A percentile compares a stretch with the other conserved stretches of the same genome.
Conservation (phyloP, 192 early-diverging fungal genomes). For the Thoreauomyces humboldtii region DNA sequence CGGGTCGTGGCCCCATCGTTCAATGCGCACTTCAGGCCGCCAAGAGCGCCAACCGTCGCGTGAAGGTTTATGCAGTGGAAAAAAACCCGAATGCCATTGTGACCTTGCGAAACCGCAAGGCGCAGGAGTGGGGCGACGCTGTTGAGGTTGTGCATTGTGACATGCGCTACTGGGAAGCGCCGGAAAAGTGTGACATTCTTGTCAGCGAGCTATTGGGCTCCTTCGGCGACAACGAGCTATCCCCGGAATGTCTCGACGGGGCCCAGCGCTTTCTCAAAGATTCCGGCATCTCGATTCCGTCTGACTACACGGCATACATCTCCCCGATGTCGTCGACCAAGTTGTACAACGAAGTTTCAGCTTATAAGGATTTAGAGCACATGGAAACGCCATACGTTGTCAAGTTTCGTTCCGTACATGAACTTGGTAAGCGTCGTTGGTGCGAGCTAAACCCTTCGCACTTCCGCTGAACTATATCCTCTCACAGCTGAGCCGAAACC, state of each 20-base stretch:
- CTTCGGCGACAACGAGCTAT: conserved; percentile 98
- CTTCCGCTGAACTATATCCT: conserved; percentile 10
- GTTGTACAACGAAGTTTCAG: conserved; percentile 70
- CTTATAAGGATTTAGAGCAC: conserved; percentile 62
- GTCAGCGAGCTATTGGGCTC: conserved; percentile 96
- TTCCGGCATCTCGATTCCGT: conserved; percentile 89
- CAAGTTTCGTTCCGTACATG: conserved; percentile 76
- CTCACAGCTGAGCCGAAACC: conserved; percentile 66
- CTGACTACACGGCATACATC: conserved; percentile 77
- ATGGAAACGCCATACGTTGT: conserved; percentile 98
- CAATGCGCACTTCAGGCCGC: conserved; percentile 81
- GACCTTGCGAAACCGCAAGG: conserved; percentile 74
- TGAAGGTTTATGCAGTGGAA: conserved; percentile 85
- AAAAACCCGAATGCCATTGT: conserved; percentile 97
- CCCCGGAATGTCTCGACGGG: conserved; percentile 96
- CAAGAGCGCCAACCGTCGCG: conserved; percentile 49
- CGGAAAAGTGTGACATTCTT: conserved; percentile 82
- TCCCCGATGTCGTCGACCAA: conserved; percentile 86
- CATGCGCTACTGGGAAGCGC: conserved; percentile 80
- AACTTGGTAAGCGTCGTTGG: conserved; percentile 50
- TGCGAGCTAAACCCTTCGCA: neutral
- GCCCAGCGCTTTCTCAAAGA: conserved; percentile 77
- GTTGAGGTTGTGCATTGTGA: conserved; percentile 86
- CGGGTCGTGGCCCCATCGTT: conserved; percentile 94
- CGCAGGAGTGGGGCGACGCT: conserved; percentile 68